These are phyloP conservation scores for Pyrenochaeta sp. DNA, from an alignment of 2,329 filamentous ascomycete species.

Conservation along the genomic window DNA sequence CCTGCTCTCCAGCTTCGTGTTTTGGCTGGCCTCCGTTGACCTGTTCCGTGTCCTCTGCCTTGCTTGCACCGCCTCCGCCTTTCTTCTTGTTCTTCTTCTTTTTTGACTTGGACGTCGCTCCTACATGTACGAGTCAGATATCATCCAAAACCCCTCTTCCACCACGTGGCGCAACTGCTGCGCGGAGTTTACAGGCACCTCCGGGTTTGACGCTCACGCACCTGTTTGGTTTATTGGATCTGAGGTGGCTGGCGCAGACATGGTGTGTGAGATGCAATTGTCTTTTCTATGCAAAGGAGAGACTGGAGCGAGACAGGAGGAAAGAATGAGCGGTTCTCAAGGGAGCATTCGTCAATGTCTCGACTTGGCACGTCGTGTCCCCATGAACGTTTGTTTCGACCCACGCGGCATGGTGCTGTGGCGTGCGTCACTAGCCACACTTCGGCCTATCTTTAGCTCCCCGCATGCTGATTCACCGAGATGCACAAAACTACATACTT, in stretches of 20 bases:
- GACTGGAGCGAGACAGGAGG: slow-evolving; percentile 1
- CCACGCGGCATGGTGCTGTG: slow-evolving; percentile 27
- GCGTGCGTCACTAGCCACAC: slow-evolving; percentile 36
- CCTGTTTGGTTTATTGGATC: slow-evolving; percentile 44
- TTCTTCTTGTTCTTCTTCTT: slow-evolving; percentile 54
- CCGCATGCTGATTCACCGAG: neutral
- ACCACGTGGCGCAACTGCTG: neutral
- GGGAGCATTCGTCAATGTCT: slow-evolving; percentile 34
- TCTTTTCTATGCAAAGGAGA: slow-evolving; percentile 13
- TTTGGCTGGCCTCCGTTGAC: slow-evolving; percentile 34
- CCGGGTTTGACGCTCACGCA: slow-evolving; percentile 41
- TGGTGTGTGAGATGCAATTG: slow-evolving; percentile 21
- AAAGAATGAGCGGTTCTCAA: slow-evolving; percentile 16
- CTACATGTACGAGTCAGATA: slow-evolving; percentile 32
- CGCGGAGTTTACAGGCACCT: slow-evolving; percentile 17
- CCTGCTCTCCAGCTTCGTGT: slow-evolving; percentile 34
- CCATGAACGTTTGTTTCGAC: slow-evolving; percentile 39
- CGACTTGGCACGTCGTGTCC: slow-evolving; percentile 48
- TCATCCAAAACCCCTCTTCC: slow-evolving; percentile 1
- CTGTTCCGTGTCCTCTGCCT: slow-evolving; percentile 35
- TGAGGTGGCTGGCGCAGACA: slow-evolving; percentile 37
- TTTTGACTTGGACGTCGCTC: slow-evolving; percentile 43
- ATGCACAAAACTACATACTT: no score
- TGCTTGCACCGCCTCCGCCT: slow-evolving; percentile 25
- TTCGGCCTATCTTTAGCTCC: neutral